phyloP scores from a whole-genome alignment of 208 protist species.

The Perkinsela sp. region DNA sequence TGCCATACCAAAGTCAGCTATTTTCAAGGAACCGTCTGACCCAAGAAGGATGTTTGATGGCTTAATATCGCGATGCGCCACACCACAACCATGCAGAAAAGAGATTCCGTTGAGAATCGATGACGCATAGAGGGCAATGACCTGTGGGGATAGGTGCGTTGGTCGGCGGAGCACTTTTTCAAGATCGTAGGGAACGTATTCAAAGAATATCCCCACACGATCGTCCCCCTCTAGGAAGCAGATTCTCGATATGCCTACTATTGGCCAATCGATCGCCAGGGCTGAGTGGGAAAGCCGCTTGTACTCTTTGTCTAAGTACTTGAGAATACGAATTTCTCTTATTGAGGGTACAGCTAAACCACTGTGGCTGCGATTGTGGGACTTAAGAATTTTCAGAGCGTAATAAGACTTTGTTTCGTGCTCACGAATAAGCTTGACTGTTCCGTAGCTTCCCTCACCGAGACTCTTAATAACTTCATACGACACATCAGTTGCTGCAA shows the following conservation, averaged over 20 bases:
- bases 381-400: not conserved
- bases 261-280: not conserved
- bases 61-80: conserved; percentile 45
- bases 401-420: not conserved
- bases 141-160: not conserved
- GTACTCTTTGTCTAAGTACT: not conserved
- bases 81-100: conserved; percentile 12
- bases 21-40: conserved; percentile 12
- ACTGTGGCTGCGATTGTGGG: not conserved
- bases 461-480: not conserved
- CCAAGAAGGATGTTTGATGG: conserved; percentile 34
- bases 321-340: not conserved
- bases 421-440: not conserved
- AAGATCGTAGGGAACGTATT: not conserved
- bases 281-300: not conserved
- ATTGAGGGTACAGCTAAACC: not conserved
- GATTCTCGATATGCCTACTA: not conserved
- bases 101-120: conserved; percentile 10
- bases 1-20: conserved; percentile 15
- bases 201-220: not conserved
- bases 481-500: not conserved
- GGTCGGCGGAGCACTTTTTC: not conserved
- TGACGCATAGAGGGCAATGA: not conserved
- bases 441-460: not conserved
- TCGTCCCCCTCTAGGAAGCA: not conserved